phyloP scores from a whole-genome alignment of 192 early-diverging fungal genomes.

The Linnemannia elongata region DNA sequence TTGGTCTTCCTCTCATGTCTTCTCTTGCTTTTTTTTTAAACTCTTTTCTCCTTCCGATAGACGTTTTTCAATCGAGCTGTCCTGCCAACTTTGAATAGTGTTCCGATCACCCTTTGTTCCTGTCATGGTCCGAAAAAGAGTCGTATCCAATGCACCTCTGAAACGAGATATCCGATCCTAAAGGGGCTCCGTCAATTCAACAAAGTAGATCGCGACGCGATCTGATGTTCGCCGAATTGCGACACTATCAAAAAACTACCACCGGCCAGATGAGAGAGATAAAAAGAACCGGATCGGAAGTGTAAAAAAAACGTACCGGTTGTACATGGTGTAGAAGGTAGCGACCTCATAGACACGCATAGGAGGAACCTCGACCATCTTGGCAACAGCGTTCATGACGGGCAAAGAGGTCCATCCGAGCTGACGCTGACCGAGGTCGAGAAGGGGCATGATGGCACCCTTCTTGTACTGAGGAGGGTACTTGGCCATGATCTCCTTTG shows the following conservation, averaged over 20 bases:
- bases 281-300: neutral
- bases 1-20: neutral
- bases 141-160: neutral
- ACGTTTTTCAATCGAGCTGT: neutral
- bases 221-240: neutral
- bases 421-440: constrained; percentile 97
- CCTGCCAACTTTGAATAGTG: neutral
- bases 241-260: neutral
- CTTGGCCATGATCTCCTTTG: constrained; percentile 89
- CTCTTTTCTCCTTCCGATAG: neutral
- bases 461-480: constrained; percentile 99
- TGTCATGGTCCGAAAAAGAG: neutral
- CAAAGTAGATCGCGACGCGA: neutral
- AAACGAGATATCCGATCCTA: neutral
- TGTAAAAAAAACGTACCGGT: constrained; percentile 72
- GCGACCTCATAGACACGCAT: constrained; percentile 99
- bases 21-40: neutral
- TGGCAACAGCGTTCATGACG: constrained; percentile 98
- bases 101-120: neutral
- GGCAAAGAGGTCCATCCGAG: constrained; percentile 93
- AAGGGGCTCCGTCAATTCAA: neutral
- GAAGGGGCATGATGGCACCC: constrained; percentile 94
- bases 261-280: neutral
- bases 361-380: constrained; percentile 94
- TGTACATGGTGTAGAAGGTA: constrained; percentile 99